Evolutionary conservation across 257 asterid genomes (phyloP).

Genomic region (Salvia rosmarinus): DNA sequence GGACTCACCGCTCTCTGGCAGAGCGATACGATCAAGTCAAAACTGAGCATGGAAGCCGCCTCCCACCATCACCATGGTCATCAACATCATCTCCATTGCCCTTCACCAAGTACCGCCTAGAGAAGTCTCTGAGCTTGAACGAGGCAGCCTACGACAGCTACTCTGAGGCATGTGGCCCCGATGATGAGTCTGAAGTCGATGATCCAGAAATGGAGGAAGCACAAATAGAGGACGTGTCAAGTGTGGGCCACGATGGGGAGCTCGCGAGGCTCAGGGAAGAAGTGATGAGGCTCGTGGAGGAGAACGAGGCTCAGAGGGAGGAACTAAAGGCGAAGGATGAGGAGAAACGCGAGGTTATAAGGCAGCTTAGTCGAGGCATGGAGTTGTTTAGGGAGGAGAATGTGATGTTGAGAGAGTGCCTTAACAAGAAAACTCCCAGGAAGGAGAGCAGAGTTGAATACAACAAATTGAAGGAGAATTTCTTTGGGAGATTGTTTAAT

Average conservation of each 20-base stretch:
- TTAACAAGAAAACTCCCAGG: conserved; percentile 41
- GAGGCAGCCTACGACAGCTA: conserved; percentile 73
- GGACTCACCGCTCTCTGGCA: conserved; percentile 74
- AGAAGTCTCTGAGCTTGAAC: conserved; percentile 49
- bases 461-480: conserved; percentile 47
- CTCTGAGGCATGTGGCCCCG: conserved; percentile 70
- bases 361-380: conserved; percentile 76
- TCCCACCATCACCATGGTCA: conserved; percentile 48
- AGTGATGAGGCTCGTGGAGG: conserved; percentile 58
- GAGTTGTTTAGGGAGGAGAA: conserved; percentile 76
- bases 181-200: conserved; percentile 76
- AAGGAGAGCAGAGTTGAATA: conserved; percentile 42
- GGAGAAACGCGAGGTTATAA: conserved; percentile 83
- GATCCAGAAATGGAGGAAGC: conserved; percentile 69
- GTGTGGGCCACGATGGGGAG: conserved; percentile 34
- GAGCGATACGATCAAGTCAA: conserved; percentile 71
- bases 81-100: conserved; percentile 51
- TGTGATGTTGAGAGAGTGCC: conserved; percentile 46
- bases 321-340: conserved; percentile 71
- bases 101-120: conserved; percentile 50
- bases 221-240: conserved; percentile 19
- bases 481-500: conserved; percentile 63
- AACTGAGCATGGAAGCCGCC: conserved; percentile 59
- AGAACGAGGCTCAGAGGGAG: conserved; percentile 53
- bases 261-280: conserved; percentile 52